phyloP scores from a whole-genome alignment of 129 eudicot species.

The Rutidosis leptorrhynchoides region DNA sequence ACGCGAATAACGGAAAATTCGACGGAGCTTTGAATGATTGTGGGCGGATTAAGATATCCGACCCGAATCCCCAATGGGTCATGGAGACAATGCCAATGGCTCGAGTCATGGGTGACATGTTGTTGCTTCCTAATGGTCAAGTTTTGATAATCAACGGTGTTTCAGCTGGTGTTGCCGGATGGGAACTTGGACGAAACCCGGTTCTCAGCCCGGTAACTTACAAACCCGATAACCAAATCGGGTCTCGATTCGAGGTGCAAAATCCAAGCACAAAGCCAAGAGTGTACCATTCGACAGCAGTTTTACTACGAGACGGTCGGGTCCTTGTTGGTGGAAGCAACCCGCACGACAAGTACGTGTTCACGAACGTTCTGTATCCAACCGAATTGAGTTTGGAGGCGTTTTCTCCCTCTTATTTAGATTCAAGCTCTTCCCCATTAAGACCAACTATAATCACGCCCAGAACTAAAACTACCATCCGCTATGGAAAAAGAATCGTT shows the following conservation, averaged over 20 bases:
- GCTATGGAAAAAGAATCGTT: constrained; percentile 24
- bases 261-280: constrained; percentile 43
- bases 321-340: constrained; percentile 60
- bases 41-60: constrained; percentile 49
- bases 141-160: constrained; percentile 55
- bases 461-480: constrained; percentile 13
- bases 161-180: constrained; percentile 48
- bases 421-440: constrained; percentile 19
- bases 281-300: constrained; percentile 53
- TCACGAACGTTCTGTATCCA: constrained; percentile 46
- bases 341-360: constrained; percentile 49
- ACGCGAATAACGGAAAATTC: constrained; percentile 37
- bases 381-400: constrained; percentile 68
- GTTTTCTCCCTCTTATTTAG: constrained; percentile 54
- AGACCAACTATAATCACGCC: constrained; percentile 53
- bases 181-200: constrained; percentile 52
- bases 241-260: constrained; percentile 43
- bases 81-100: constrained; percentile 66
- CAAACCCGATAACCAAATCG: constrained; percentile 23
- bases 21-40: constrained; percentile 42
- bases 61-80: constrained; percentile 50
- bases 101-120: constrained; percentile 70
- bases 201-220: constrained; percentile 49
- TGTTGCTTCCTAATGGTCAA: constrained; percentile 48
- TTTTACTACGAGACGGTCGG: constrained; percentile 50